Conservation (phyloP, 495 filamentous ascomycete genomes). For the Penicillium canariense region DNA sequence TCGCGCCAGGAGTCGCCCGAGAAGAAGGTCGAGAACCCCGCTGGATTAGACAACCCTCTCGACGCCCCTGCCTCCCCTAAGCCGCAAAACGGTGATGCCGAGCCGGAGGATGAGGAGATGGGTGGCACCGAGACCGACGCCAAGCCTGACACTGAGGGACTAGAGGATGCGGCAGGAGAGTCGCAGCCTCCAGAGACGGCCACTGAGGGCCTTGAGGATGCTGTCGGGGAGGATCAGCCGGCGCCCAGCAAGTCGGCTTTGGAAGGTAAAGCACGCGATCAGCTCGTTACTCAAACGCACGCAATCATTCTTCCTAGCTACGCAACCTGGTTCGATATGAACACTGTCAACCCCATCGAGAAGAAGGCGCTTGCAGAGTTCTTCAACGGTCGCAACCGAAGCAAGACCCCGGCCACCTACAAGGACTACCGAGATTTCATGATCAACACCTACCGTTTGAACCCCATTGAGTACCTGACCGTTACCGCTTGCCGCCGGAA, state of each 20-base stretch:
- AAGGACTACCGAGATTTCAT: conserved; percentile 99
- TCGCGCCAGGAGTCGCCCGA: conserved; percentile 32
- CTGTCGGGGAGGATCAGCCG: conserved; percentile 45
- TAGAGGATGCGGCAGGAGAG: conserved; percentile 42
- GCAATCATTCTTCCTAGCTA: conserved; percentile 95
- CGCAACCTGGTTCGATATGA: conserved; percentile 98
- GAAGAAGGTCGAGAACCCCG: conserved; percentile 22
- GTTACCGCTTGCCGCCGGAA: conserved; percentile 97
- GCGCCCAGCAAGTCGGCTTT: conserved; percentile 71
- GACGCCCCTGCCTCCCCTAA: conserved; percentile 80
- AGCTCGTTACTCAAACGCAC: conserved; percentile 88
- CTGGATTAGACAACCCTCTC: conserved; percentile 72
- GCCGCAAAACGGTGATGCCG: conserved; percentile 59
- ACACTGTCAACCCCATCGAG: conserved; percentile 81
- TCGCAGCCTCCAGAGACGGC: conserved; percentile 24
- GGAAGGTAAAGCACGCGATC: conserved; percentile 81
- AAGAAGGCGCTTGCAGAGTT: conserved; percentile 92
- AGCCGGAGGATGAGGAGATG: conserved; percentile 83
- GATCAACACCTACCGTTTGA: conserved; percentile 97
- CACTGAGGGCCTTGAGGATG: conserved; percentile 39
- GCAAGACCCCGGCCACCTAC: conserved; percentile 96
- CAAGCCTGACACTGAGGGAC: conserved; percentile 56
- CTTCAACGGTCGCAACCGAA: conserved; percentile 96
- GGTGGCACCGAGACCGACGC: conserved; percentile 61
- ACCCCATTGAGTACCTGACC: conserved; percentile 93